Percentiles rank a stretch among this genome's conserved stretches.
Conservation (phyloP, 2,329 filamentous ascomycete species). For the Fusarium sp. region DNA sequence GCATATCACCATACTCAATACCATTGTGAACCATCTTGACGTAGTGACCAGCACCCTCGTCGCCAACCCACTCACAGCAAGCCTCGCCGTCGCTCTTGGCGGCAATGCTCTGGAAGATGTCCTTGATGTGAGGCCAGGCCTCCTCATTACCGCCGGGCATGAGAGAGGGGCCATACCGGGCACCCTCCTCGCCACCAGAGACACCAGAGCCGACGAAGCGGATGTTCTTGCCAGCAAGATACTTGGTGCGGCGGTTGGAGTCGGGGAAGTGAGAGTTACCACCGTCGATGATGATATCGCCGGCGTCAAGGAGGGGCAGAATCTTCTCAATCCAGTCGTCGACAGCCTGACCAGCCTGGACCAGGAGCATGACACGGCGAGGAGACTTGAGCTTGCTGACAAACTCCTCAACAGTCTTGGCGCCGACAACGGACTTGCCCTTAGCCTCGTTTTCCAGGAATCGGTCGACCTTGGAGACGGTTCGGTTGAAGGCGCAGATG, state of each 20-base stretch:
- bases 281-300: slow-evolving; percentile 99
- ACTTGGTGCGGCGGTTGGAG: slow-evolving; percentile 95
- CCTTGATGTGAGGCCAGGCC: slow-evolving; percentile 98
- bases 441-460: slow-evolving; percentile 93
- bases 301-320: slow-evolving; percentile 80
- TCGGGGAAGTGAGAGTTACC: slow-evolving; percentile 99
- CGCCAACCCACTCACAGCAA: slow-evolving; percentile 99
- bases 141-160: slow-evolving; percentile 99
- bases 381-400: slow-evolving; percentile 96
- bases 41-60: slow-evolving; percentile 99
- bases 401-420: slow-evolving; percentile 94
- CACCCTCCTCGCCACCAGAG: slow-evolving; percentile 99
- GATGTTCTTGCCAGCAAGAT: slow-evolving; percentile 87
- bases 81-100: slow-evolving; percentile 97
- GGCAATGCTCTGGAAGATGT: slow-evolving; percentile 96
- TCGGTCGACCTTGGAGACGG: slow-evolving; percentile 95
- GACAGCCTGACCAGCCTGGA: slow-evolving; percentile 97
- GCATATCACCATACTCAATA: slow-evolving; percentile 99
- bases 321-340: slow-evolving; percentile 99
- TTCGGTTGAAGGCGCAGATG: slow-evolving; percentile 98
- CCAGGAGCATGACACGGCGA: slow-evolving; percentile 96
- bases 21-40: slow-evolving; percentile 99
- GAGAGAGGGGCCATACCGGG: slow-evolving; percentile 94
- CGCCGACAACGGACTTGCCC: slow-evolving; percentile 95
- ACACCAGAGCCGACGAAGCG: slow-evolving; percentile 97